phyloP scores from a whole-genome alignment of 164 flowering plant genomes.

The Vitis cinerea region DNA sequence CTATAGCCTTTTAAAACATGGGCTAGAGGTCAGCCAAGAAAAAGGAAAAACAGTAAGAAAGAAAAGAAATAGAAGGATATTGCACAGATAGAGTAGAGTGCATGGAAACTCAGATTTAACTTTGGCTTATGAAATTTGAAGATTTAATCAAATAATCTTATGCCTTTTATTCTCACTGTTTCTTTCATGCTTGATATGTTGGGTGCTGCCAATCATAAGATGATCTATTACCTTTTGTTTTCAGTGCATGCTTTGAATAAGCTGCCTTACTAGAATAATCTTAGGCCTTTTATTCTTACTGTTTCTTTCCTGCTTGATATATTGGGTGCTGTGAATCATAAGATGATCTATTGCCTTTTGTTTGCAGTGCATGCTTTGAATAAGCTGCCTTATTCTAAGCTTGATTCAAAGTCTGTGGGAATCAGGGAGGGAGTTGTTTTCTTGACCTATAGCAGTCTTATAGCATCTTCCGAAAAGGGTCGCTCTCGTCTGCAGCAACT shows the following conservation, averaged over 20 bases:
- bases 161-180: not conserved
- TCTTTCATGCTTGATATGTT: not conserved
- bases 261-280: constrained; percentile 38
- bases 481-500: constrained; percentile 94
- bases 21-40: too few relatives aligned
- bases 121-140: too few relatives aligned
- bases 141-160: not conserved
- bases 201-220: not conserved
- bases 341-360: not conserved
- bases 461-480: constrained; percentile 97
- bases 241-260: constrained; percentile 96
- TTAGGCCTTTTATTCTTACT: not conserved
- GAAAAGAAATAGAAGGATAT: too few relatives aligned
- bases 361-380: constrained; percentile 90
- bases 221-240: constrained; percentile 7
- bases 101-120: not conserved
- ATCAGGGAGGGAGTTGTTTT: constrained; percentile 88
- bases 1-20: too few relatives aligned
- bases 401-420: constrained; percentile 91
- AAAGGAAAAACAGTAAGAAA: too few relatives aligned
- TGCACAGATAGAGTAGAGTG: too few relatives aligned
- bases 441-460: constrained; percentile 91
- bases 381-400: constrained; percentile 96
- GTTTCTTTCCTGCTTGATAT: not conserved
- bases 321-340: not conserved